Base-by-base conservation (phyloP, 208 protist genomes). In the Leptomonas seymouri region DNA sequence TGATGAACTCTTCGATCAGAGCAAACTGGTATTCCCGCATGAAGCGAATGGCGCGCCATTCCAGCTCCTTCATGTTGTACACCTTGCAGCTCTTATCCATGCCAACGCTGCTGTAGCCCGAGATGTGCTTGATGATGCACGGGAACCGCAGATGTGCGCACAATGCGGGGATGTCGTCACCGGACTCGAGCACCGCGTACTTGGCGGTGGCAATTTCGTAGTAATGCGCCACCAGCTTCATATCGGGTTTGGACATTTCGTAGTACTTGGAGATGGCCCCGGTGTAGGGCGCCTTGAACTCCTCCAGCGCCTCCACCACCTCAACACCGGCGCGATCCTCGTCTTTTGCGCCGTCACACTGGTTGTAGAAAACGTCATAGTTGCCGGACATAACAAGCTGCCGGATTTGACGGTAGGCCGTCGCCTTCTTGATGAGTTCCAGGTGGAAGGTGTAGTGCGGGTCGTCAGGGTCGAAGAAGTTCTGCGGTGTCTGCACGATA, bases 61-160 rank as follows among this genome's bases (percentile, higher is more conserved):
- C 76, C 20, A 97, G 68, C 57, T 83, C 63, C 23, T 69, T 74
- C 82, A 90, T 86, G 36, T 60, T 70, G 51, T 68, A 61, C 51
- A 94, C 91, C 70, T 97, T 97, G 76, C 87, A 95, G 50, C 78
- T 88, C 69, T 87, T 88, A 73, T 94, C 90, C 93, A 97, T 97
- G 15, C 93, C 93, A 2, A 94, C 85, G 65, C 86, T 93, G 78
- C 89, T 94, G 76, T 95, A 97, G 34, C 90, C 93, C 12, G 86
- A 93, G 58, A 95, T 85, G 73, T 97, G 93, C 67, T 97, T 97
- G 56, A 95, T 82, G 39, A 97, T 96, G 28, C 93, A 71, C 9
- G 93, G 93, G 49, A 93, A 94, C 9, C 46, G 39, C 23, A 97
- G 69, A 11, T 62, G 25, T 2, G 63, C 67, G 30, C 85, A 93